Conservation (phyloP, 2,329 filamentous ascomycete genomes). For the Dactylonectria macrodidyma region DNA sequence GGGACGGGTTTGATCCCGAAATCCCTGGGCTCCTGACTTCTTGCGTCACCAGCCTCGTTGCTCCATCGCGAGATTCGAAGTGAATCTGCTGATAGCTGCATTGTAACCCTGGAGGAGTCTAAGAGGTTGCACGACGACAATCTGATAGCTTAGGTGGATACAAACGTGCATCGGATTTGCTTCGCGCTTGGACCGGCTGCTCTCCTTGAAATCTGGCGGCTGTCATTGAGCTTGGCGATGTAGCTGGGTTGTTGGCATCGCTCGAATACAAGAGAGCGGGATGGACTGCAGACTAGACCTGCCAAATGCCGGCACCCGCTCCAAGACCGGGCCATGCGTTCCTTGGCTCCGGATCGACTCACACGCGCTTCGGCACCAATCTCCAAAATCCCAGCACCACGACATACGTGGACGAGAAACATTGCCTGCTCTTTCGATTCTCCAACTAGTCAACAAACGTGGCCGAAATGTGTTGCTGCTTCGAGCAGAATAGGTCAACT, state of each 20-base stretch:
- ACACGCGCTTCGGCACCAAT: not conserved
- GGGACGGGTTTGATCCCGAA: not conserved
- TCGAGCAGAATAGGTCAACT: not conserved
- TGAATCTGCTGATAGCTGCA: not conserved
- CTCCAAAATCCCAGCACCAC: not conserved
- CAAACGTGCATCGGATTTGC: not conserved
- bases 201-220: not conserved
- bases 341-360: not conserved
- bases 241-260: not conserved
- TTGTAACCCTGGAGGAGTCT: not conserved
- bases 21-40: not conserved
- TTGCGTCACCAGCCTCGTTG: not conserved
- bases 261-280: not conserved
- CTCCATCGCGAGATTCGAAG: not conserved
- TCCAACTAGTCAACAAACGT: not conserved
- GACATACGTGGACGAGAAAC: not conserved
- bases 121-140: not conserved
- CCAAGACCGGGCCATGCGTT: not conserved
- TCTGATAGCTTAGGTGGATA: not conserved
- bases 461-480: not conserved
- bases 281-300: not conserved
- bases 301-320: not conserved
- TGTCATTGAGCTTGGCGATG: not conserved
- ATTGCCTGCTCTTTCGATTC: not conserved
- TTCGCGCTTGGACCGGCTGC: not conserved